Conservation (phyloP, 108 stramenopile species). For the Epithemia pelagica region DNA sequence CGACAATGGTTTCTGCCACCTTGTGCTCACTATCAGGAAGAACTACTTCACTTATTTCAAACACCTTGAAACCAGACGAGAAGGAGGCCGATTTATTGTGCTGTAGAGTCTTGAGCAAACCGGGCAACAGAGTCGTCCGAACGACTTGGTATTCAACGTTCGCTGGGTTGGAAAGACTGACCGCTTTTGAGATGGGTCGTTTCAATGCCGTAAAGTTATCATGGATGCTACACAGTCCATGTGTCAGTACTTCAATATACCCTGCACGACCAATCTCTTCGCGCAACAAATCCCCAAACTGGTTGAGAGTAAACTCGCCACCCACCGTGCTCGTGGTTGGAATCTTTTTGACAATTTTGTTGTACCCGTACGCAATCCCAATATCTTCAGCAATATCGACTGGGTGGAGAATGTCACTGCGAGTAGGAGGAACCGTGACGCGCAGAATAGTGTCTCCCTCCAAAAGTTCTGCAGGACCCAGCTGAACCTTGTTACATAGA, state of each 20-base stretch:
- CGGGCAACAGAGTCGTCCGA: slow-evolving; percentile 93
- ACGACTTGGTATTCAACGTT: slow-evolving; percentile 97
- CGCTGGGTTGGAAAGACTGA: slow-evolving; percentile 92
- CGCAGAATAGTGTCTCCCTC: slow-evolving; percentile 67
- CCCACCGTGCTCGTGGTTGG: slow-evolving; percentile 83
- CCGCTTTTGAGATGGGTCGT: slow-evolving; percentile 62
- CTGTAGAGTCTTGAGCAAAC: slow-evolving; percentile 91
- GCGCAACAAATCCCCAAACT: slow-evolving; percentile 89
- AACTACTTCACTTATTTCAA: slow-evolving; percentile 96
- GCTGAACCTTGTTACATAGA: slow-evolving; percentile 93
- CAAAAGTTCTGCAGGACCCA: slow-evolving; percentile 82
- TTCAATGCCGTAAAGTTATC: slow-evolving; percentile 90
- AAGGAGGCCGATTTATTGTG: slow-evolving; percentile 85
- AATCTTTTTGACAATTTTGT: slow-evolving; percentile 90
- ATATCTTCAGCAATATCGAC: slow-evolving; percentile 99
- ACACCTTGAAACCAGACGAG: slow-evolving; percentile 81
- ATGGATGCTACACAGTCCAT: slow-evolving; percentile 84
- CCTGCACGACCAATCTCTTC: slow-evolving; percentile 95
- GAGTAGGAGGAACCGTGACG: slow-evolving; percentile 96
- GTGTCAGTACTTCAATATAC: slow-evolving; percentile 88
- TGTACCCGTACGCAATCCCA: slow-evolving; percentile 98
- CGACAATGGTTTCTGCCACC: slow-evolving; percentile 86
- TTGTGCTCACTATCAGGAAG: slow-evolving; percentile 77
- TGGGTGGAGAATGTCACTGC: slow-evolving; percentile 94
- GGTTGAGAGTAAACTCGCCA: slow-evolving; percentile 81